Percentiles rank a stretch among this genome's conserved stretches.
phyloP scores from a whole-genome alignment of 1,139 yeast species.

The Entelexis sorbosivorans region DNA sequence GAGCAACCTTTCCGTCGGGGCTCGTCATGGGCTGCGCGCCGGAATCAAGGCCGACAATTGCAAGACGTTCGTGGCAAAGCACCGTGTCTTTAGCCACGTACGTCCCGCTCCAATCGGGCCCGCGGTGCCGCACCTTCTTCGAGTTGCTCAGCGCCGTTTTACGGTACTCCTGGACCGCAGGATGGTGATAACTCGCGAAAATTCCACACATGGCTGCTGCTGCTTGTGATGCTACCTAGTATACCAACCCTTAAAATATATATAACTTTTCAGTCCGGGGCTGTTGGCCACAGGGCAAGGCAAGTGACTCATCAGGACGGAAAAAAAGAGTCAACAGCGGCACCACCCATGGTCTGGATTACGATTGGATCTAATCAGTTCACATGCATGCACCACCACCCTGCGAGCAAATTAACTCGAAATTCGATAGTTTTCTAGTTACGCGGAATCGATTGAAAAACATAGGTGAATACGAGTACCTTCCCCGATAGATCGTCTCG shows the following conservation, averaged over 20 bases:
- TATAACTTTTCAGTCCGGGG: slow-evolving; percentile 6
- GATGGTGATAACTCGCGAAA: slow-evolving; percentile 80
- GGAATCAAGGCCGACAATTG: slow-evolving; percentile 79
- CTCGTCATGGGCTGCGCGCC: slow-evolving; percentile 97
- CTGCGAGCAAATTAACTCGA: too few relatives aligned
- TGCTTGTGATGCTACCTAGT: not conserved
- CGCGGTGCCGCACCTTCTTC: slow-evolving; percentile 90
- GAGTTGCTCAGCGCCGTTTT: slow-evolving; percentile 79
- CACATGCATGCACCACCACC: too few relatives aligned
- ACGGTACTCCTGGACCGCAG: slow-evolving; percentile 70
- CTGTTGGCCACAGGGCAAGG: not conserved
- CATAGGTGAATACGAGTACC: too few relatives aligned
- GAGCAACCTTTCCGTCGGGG: slow-evolving; percentile 56
- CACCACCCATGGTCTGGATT: not conserved
- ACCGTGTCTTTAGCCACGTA: slow-evolving; percentile 60
- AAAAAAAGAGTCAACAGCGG: slow-evolving; percentile 3
- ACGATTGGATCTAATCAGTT: too few relatives aligned
- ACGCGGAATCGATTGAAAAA: too few relatives aligned
- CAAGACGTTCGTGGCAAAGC: slow-evolving; percentile 86
- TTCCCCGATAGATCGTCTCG: too few relatives aligned
- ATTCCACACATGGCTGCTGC: slow-evolving; percentile 76
- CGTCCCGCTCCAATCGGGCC: slow-evolving; percentile 98
- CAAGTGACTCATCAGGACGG: slow-evolving; percentile 3
- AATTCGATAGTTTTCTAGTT: too few relatives aligned
- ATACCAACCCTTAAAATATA: not conserved